phyloP scores from a whole-genome alignment of 164 flowering plant species.

The Chimonanthus praecox region DNA sequence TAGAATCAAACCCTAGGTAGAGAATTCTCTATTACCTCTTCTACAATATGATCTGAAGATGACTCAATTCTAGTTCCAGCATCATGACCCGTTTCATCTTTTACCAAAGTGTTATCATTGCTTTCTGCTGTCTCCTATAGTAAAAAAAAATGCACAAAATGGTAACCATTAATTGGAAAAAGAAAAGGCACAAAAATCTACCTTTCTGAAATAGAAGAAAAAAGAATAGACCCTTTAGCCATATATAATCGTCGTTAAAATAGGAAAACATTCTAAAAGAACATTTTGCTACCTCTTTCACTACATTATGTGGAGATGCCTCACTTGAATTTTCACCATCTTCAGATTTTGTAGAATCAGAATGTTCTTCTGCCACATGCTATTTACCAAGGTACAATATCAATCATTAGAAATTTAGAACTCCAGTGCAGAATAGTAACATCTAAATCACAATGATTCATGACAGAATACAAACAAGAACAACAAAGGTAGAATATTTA shows the following conservation, averaged over 20 bases:
- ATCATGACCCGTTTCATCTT: slow-evolving; percentile 28
- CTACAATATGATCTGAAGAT: slow-evolving; percentile 16
- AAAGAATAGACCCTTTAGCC: background rate
- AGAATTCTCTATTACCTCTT: slow-evolving; percentile 17
- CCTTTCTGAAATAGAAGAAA: background rate
- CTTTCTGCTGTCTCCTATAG: slow-evolving; percentile 27
- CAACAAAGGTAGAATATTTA: no score
- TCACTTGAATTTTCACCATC: slow-evolving; percentile 19
- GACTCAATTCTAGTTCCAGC: slow-evolving; percentile 18
- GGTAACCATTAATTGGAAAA: no score
- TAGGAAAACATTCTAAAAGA: background rate
- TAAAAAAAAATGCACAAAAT: slow-evolving; percentile 1
- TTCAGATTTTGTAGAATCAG: slow-evolving; percentile 26
- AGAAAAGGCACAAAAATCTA: background rate
- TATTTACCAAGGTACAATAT: slow-evolving; percentile 13
- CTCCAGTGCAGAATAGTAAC: no score
- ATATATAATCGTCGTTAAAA: background rate
- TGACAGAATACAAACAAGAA: no score
- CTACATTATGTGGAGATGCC: slow-evolving; percentile 16
- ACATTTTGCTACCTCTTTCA: slow-evolving; percentile 23
- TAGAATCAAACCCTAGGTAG: background rate
- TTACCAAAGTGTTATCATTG: slow-evolving; percentile 22
- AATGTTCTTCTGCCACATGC: slow-evolving; percentile 29
- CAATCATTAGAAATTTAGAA: background rate
- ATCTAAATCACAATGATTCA: no score